These are phyloP conservation scores for Coemansia sp. DNA, from an alignment of 192 early-diverging fungal genomes.

Conservation along the genomic window DNA sequence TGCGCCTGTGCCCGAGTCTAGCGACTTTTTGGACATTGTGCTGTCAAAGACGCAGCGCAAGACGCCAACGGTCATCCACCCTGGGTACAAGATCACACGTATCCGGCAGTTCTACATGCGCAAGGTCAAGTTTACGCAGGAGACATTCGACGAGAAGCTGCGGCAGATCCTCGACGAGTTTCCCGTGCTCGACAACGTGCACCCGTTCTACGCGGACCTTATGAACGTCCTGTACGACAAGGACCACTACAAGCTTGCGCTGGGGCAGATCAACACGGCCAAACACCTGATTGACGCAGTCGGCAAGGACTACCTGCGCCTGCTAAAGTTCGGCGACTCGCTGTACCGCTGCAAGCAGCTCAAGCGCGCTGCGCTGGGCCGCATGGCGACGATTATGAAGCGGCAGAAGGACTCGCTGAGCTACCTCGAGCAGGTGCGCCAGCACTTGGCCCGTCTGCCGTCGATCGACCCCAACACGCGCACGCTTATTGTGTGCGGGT, in stretches of 20 bases:
- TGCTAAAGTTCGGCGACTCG: conserved; percentile 99
- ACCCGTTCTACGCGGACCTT: conserved; percentile 99
- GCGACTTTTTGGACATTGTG: conserved; percentile 97
- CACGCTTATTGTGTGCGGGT: conserved; percentile 97
- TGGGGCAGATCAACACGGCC: conserved; percentile 98
- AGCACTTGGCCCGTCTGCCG: conserved; percentile 98
- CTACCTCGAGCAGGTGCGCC: conserved; percentile 98
- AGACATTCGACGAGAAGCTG: conserved; percentile 95
- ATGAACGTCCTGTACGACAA: conserved; percentile 99
- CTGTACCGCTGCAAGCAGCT: conserved; percentile 99
- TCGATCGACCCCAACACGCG: conserved; percentile 99
- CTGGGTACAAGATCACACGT: conserved; percentile 95
- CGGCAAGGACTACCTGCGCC: conserved; percentile 94
- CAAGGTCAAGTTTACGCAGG: conserved; percentile 99
- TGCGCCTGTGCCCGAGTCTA: conserved; percentile 86
- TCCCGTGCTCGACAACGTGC: conserved; percentile 98
- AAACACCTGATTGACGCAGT: conserved; percentile 96
- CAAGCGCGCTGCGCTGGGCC: conserved; percentile 97
- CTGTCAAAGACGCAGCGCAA: conserved; percentile 99
- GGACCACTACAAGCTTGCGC: conserved; percentile 99
- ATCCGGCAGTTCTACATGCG: conserved; percentile 99
- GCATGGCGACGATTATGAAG: conserved; percentile 99
- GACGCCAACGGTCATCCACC: conserved; percentile 93
- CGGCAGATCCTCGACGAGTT: conserved; percentile 92
- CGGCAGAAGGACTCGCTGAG: conserved; percentile 95